Percentiles rank a stretch among this genome's conserved stretches.
phyloP scores from a whole-genome alignment of 1,284 basidiomycete species.

The Neonothopanus nambi region DNA sequence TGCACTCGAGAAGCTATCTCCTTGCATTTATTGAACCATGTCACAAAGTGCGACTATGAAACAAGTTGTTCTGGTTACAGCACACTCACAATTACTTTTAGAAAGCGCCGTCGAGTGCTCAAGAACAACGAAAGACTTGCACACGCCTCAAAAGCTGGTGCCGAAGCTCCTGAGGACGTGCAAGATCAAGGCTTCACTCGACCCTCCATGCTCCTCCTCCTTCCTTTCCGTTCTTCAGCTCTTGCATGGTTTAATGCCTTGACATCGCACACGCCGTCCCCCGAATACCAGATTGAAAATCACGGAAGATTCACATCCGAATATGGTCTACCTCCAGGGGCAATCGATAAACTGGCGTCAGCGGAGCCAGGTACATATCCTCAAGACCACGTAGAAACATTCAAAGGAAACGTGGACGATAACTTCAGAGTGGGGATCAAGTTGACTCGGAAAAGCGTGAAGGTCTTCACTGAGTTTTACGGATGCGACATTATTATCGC shows the following conservation, averaged over 20 bases:
- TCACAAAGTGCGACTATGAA: slow-evolving; percentile 65
- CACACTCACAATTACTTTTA: slow-evolving; percentile 33
- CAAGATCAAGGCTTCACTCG: slow-evolving; percentile 98
- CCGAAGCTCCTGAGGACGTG: slow-evolving; percentile 65
- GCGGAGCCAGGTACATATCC: slow-evolving; percentile 82
- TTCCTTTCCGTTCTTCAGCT: slow-evolving; percentile 91
- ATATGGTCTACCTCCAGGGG: slow-evolving; percentile 80
- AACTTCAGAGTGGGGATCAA: slow-evolving; percentile 93
- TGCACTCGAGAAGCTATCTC: slow-evolving; percentile 65
- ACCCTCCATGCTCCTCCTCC: slow-evolving; percentile 88
- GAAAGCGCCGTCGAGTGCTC: slow-evolving; percentile 89
- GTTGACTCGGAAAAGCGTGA: slow-evolving; percentile 86
- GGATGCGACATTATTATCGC: slow-evolving; percentile 91
- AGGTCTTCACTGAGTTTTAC: slow-evolving; percentile 89
- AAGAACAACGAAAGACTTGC: slow-evolving; percentile 93
- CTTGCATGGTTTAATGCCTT: slow-evolving; percentile 76
- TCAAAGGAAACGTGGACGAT: slow-evolving; percentile 97
- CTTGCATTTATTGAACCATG: slow-evolving; percentile 82
- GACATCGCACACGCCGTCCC: slow-evolving; percentile 66
- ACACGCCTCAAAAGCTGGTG: slow-evolving; percentile 56
- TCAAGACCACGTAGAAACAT: slow-evolving; percentile 88
- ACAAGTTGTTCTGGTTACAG: slow-evolving; percentile 4
- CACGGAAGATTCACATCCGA: slow-evolving; percentile 80
- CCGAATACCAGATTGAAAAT: slow-evolving; percentile 81
- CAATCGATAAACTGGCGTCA: slow-evolving; percentile 79